Conservation (phyloP, 2,329 filamentous ascomycete species). For the Ophiostoma perfectum region DNA sequence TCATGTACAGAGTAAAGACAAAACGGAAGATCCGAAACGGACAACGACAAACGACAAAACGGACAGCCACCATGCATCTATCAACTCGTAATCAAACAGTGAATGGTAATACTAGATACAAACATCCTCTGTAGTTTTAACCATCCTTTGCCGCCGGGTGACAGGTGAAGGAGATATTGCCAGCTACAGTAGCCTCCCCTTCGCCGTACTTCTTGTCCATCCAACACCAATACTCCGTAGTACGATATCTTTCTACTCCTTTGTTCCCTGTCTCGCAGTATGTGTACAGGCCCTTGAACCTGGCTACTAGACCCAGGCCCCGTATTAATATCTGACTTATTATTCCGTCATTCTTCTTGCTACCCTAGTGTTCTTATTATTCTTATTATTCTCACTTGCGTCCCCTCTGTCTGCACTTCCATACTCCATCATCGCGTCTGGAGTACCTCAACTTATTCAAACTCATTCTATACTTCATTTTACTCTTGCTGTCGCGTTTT, state of each 20-base stretch:
- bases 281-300: neutral
- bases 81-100: neutral
- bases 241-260: neutral
- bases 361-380: neutral
- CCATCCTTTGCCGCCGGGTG: too few species aligned
- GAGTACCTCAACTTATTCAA: neutral
- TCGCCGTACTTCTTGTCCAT: neutral
- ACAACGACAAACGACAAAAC: conserved; percentile 1
- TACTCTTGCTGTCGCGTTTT: too few species aligned
- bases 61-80: neutral
- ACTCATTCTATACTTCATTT: neutral
- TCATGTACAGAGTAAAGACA: neutral
- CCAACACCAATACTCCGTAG: neutral
- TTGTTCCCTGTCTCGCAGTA: neutral
- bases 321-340: too few species aligned
- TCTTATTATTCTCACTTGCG: neutral
- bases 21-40: conserved; percentile 2
- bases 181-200: too few species aligned
- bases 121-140: too few species aligned
- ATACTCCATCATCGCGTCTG: too few species aligned
- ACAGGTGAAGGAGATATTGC: too few species aligned
- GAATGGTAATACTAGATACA: too few species aligned
- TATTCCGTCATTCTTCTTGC: too few species aligned
- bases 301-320: neutral
- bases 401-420: neutral